Percentiles rank a stretch among this genome's conserved stretches.
Evolutionary conservation across 2,329 filamentous ascomycete genomes (phyloP).

Genomic region (Botryotinia convoluta): DNA sequence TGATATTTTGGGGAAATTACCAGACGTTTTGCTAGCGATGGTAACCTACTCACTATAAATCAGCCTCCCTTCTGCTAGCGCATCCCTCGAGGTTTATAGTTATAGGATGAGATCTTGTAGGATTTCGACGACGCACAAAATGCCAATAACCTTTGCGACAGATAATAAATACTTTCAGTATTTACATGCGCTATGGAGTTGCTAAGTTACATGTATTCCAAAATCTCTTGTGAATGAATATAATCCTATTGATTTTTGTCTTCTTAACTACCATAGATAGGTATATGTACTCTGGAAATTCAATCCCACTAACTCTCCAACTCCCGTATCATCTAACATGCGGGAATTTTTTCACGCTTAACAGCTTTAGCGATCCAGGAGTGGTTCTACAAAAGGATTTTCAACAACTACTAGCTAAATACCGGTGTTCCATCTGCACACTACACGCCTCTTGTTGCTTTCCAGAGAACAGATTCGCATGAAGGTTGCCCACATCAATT

Average conservation of each 20-base stretch:
- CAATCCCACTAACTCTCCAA: not conserved
- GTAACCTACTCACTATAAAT: not conserved
- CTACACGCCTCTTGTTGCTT: not conserved
- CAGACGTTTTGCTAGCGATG: not conserved
- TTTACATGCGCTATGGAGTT: not conserved
- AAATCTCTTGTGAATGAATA: not conserved
- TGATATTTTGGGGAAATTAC: not conserved
- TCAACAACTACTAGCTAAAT: not conserved
- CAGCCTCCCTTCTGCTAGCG: not conserved
- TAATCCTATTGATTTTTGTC: not conserved
- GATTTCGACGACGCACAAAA: not conserved
- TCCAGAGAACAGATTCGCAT: not conserved
- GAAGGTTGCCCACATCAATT: not conserved
- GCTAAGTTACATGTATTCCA: not conserved
- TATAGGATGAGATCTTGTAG: not conserved
- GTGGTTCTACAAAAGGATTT: not conserved
- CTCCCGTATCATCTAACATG: not conserved
- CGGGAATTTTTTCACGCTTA: not conserved
- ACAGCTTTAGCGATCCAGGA: not conserved
- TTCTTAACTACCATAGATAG: not conserved
- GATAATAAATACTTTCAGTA: not conserved
- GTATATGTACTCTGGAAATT: not conserved
- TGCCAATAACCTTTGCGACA: not conserved
- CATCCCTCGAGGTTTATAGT: not conserved
- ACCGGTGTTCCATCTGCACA: not conserved